Evolutionary conservation across 2,329 filamentous ascomycete genomes (phyloP).

Genomic region (Epicoccum nigrum): DNA sequence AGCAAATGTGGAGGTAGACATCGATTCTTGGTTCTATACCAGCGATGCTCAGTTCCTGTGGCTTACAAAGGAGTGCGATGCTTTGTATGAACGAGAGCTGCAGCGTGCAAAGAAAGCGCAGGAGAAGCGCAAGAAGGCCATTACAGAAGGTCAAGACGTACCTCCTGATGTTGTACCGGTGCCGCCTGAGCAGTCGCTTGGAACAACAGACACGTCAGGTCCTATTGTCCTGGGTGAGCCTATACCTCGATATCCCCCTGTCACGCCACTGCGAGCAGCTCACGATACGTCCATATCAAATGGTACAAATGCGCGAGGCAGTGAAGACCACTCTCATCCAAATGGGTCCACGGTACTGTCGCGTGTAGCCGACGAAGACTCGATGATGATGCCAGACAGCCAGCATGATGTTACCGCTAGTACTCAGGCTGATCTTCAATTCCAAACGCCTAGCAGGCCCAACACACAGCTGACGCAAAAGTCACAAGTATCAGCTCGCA

Average conservation of each 20-base stretch:
- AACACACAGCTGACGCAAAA: constrained; percentile 55
- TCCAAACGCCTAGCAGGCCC: constrained; percentile 41
- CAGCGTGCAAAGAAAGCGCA: constrained; percentile 67
- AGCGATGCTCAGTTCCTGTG: constrained; percentile 51
- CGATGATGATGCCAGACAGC: constrained; percentile 54
- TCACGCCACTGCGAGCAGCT: constrained; percentile 44
- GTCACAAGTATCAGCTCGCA: constrained; percentile 69
- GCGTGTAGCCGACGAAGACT: constrained; percentile 48
- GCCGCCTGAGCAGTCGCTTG: constrained; percentile 50
- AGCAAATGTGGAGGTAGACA: constrained; percentile 92
- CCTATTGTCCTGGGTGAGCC: constrained; percentile 66
- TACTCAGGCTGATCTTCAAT: constrained; percentile 38
- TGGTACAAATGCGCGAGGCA: constrained; percentile 53
- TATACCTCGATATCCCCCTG: constrained; percentile 59
- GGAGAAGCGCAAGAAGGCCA: constrained; percentile 56
- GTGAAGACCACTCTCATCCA: constrained; percentile 40
- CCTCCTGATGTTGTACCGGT: constrained; percentile 50
- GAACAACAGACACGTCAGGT: constrained; percentile 52
- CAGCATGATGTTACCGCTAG: constrained; percentile 48
- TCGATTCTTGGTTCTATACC: constrained; percentile 74
- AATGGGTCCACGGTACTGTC: constrained; percentile 53
- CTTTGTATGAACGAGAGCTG: constrained; percentile 72
- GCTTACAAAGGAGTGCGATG: constrained; percentile 71
- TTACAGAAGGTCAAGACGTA: constrained; percentile 50
- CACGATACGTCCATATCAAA: constrained; percentile 65